Conservation (phyloP, 1,284 basidiomycete species). For the Agaricales sp. region DNA sequence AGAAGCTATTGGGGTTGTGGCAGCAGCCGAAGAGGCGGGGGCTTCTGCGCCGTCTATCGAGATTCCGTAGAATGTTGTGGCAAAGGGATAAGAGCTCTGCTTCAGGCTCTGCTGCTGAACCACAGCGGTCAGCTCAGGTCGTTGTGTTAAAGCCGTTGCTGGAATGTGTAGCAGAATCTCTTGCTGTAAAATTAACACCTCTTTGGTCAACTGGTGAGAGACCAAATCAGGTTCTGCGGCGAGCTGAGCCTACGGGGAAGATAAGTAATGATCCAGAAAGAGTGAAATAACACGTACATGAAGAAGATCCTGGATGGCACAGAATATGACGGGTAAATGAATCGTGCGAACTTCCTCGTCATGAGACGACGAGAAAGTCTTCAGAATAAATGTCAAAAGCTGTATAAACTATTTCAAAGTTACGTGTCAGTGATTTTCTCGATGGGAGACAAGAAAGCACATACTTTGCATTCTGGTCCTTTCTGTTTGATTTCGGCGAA, state of each 20-base stretch:
- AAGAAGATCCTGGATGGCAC: conserved; percentile 51
- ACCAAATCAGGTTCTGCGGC: conserved; percentile 23
- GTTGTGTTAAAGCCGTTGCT: conserved; percentile 35
- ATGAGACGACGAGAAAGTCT: conserved; percentile 50
- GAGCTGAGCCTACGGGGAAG: conserved; percentile 26
- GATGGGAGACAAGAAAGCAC: conserved; percentile 7
- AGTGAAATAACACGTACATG: conserved; percentile 31
- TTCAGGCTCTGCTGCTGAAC: conserved; percentile 19
- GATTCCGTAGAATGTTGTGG: conserved; percentile 51
- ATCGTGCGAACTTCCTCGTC: conserved; percentile 77
- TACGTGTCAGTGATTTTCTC: conserved; percentile 1
- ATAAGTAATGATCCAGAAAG: background rate
- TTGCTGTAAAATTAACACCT: conserved; percentile 40
- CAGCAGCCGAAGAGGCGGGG: conserved; percentile 14
- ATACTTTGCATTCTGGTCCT: conserved; percentile 35
- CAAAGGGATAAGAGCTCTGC: conserved; percentile 40
- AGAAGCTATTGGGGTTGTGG: conserved; percentile 40
- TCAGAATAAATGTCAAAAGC: conserved; percentile 62
- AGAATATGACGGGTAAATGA: conserved; percentile 73
- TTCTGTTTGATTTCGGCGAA: conserved; percentile 39
- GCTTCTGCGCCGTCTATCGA: conserved; percentile 17
- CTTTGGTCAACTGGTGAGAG: conserved; percentile 26
- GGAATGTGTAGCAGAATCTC: conserved; percentile 45
- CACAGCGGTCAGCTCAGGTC: conserved; percentile 32
- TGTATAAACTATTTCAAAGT: conserved; percentile 38